A percentile compares a stretch with the other conserved stretches of the same genome.
phyloP scores from a whole-genome alignment of 768 basidiomycete genomes.

The Termitomyces sp. region DNA sequence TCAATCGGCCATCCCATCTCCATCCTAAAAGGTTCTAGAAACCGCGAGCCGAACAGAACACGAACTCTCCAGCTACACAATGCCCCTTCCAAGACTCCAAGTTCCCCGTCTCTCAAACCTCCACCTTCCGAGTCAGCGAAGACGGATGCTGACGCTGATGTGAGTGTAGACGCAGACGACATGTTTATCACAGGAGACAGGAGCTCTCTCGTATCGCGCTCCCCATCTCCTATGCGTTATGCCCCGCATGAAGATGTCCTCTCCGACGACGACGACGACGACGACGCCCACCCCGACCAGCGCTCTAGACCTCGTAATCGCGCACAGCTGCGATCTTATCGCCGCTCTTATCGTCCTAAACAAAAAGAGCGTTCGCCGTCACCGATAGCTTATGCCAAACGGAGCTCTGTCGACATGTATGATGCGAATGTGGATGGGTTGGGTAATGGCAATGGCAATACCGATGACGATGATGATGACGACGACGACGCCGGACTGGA shows the following conservation, averaged over 20 bases:
- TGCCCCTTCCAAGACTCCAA: background rate
- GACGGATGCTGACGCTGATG: too few species aligned
- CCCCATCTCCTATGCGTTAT: slow-evolving; percentile 28
- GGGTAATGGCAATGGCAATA: background rate
- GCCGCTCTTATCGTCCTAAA: slow-evolving; percentile 6
- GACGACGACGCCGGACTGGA: background rate
- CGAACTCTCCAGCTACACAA: background rate
- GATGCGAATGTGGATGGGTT: background rate
- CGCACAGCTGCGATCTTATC: slow-evolving; percentile 7
- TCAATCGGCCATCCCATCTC: background rate
- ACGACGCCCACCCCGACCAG: background rate
- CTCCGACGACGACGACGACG: slow-evolving; percentile 1
- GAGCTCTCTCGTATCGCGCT: slow-evolving; percentile 16
- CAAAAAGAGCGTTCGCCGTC: slow-evolving; percentile 10
- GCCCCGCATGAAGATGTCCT: slow-evolving; percentile 23
- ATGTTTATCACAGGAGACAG: slow-evolving; percentile 19
- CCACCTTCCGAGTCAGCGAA: too few species aligned
- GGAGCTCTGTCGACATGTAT: slow-evolving; percentile 10
- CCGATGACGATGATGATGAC: background rate
- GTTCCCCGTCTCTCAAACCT: background rate
- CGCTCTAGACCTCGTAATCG: slow-evolving; percentile 7
- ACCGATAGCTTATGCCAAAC: slow-evolving; percentile 19
- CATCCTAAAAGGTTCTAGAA: background rate
- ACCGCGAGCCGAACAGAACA: background rate
- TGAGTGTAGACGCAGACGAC: slow-evolving; percentile 9